Percentiles rank a stretch among this genome's conserved stretches.
phyloP scores from a whole-genome alignment of 2,329 filamentous ascomycete species.

The Sphaerostilbella broomeana region DNA sequence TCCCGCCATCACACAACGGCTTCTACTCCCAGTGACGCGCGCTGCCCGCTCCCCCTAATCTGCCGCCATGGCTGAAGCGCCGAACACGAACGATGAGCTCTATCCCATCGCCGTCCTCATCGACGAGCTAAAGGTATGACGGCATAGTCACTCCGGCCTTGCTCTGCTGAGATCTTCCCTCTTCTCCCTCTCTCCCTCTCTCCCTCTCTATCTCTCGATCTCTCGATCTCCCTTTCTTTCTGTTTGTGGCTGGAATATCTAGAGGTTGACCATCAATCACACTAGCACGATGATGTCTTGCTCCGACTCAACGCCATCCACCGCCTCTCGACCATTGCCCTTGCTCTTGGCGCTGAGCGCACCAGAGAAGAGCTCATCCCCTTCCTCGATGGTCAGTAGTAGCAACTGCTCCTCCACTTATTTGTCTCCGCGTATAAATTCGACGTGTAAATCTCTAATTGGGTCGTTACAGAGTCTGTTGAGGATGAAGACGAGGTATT shows the following conservation, averaged over 20 bases:
- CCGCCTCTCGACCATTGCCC: conserved; percentile 93
- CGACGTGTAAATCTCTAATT: conserved; percentile 7
- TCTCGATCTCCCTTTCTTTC: conserved; percentile 10
- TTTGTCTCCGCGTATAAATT: not conserved
- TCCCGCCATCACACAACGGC: conserved; percentile 15
- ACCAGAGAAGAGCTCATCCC: conserved; percentile 98
- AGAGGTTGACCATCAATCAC: conserved; percentile 18
- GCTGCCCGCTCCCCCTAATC: conserved; percentile 21
- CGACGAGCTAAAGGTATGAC: conserved; percentile 99
- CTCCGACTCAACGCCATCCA: conserved; percentile 98
- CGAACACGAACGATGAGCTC: conserved; percentile 93
- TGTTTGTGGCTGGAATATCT: conserved; percentile 17
- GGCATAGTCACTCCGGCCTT: too few relatives aligned
- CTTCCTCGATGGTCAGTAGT: conserved; percentile 84
- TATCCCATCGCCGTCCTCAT: conserved; percentile 99
- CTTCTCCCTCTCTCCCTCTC: not conserved
- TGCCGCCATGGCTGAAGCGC: conserved; percentile 77
- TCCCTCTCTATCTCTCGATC: conserved; percentile 19
- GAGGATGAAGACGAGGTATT: conserved; percentile 99
- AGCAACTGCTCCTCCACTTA: conserved; percentile 11
- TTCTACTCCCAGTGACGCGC: conserved; percentile 6
- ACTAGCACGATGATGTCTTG: conserved; percentile 93
- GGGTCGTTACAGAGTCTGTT: conserved; percentile 68
- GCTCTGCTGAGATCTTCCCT: conserved; percentile 17
- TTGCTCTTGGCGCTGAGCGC: conserved; percentile 90